phyloP scores from a whole-genome alignment of 2,329 filamentous ascomycete species.

The Phaeophleospora eucalypticola region DNA sequence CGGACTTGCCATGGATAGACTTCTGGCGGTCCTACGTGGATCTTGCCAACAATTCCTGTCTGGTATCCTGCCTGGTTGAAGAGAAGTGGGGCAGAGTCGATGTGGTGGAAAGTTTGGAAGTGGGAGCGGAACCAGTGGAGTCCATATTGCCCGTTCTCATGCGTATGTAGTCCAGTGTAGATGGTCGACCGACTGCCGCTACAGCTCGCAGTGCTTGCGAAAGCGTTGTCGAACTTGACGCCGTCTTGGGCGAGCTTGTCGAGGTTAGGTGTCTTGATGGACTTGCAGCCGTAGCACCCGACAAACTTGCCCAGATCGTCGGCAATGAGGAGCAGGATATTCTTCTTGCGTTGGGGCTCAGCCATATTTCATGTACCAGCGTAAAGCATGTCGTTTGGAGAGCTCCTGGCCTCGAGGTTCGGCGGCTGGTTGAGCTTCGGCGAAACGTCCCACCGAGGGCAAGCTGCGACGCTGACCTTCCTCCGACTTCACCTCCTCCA shows the following conservation, averaged over 20 bases:
- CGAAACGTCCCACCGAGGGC: too few species aligned
- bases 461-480: too few species aligned
- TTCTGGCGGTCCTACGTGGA: conserved; percentile 43
- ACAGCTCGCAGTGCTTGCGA: conserved; percentile 48
- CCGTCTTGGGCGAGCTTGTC: conserved; percentile 40
- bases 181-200: conserved; percentile 46
- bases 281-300: conserved; percentile 35
- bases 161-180: conserved; percentile 49
- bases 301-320: conserved; percentile 42
- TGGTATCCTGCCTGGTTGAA: conserved; percentile 41
- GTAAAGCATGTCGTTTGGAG: neutral
- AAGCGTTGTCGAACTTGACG: conserved; percentile 39
- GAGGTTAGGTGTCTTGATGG: conserved; percentile 38
- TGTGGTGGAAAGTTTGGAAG: conserved; percentile 44
- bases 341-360: conserved; percentile 17
- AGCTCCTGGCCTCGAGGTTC: too few species aligned
- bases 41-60: conserved; percentile 48
- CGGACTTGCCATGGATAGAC: conserved; percentile 43
- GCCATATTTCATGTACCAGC: neutral
- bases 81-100: conserved; percentile 41
- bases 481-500: too few species aligned
- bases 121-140: conserved; percentile 38
- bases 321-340: conserved; percentile 38
- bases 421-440: too few species aligned
- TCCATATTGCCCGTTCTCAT: conserved; percentile 48